Percentiles rank a stretch among this genome's conserved stretches.
Conservation (phyloP, 306 rosid genomes). For the Fragaria ananassa region DNA sequence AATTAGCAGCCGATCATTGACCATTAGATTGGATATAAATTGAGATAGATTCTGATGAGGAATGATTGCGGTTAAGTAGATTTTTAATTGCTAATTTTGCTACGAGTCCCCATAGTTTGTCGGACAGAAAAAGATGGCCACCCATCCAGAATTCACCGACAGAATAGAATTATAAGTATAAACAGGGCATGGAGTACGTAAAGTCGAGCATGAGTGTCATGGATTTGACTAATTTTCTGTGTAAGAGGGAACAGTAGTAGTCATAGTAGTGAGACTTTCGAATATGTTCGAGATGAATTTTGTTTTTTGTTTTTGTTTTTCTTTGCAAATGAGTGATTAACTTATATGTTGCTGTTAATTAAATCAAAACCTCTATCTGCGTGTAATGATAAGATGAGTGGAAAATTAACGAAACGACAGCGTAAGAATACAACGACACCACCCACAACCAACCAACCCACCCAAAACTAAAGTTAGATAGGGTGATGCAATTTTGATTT, state of each 20-base stretch:
- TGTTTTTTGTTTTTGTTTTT: background rate
- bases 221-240: background rate
- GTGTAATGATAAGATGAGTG: background rate
- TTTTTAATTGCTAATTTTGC: background rate
- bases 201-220: background rate
- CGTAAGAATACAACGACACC: background rate
- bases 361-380: background rate
- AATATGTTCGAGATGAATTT: background rate
- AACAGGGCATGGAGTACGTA: background rate
- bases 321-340: background rate
- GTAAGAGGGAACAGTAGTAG: background rate
- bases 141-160: background rate
- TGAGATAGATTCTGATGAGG: background rate
- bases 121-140: background rate
- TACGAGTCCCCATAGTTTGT: background rate
- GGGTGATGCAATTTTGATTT: background rate
- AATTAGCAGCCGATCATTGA: background rate
- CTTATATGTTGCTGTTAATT: background rate
- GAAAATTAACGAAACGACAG: background rate
- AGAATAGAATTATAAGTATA: background rate
- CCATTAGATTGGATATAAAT: background rate
- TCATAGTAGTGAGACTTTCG: background rate
- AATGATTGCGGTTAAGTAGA: background rate
- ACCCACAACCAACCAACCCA: background rate
- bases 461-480: background rate